Conservation (phyloP, 805 yeast genomes). For the Kodamaea leandrae region DNA sequence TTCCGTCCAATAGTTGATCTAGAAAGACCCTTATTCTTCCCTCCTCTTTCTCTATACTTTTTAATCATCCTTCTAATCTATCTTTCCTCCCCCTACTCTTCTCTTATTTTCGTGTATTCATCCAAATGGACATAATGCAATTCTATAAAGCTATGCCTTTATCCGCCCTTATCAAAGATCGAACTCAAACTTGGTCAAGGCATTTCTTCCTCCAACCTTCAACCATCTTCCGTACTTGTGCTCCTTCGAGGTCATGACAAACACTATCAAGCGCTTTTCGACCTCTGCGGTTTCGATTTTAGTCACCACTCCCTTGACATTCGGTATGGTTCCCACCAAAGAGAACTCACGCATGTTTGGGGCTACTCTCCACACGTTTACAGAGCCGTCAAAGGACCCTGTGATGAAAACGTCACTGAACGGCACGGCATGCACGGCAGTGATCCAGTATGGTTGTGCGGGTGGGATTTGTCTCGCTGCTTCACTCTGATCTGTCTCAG, state of each 20-base stretch:
- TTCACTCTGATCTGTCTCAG: slow-evolving; percentile 54
- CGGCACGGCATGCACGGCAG: slow-evolving; percentile 78
- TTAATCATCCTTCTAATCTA: no score
- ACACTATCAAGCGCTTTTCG: slow-evolving; percentile 46
- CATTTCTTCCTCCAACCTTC: slow-evolving; percentile 64
- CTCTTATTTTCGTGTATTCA: no score
- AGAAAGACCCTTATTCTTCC: no score
- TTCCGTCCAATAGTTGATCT: no score
- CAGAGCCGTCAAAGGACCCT: slow-evolving; percentile 83
- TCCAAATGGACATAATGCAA: background rate
- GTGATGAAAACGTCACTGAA: slow-evolving; percentile 78
- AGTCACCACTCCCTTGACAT: slow-evolving; percentile 69
- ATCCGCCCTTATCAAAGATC: slow-evolving; percentile 8
- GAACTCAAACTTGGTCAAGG: slow-evolving; percentile 36
- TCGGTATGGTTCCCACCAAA: slow-evolving; percentile 52
- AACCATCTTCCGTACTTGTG: slow-evolving; percentile 89
- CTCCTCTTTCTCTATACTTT: no score
- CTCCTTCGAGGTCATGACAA: slow-evolving; percentile 77
- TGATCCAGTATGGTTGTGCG: slow-evolving; percentile 80
- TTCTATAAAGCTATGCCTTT: slow-evolving; percentile 1
- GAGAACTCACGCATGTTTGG: slow-evolving; percentile 62
- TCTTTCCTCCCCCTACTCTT: no score
- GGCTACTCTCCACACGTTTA: slow-evolving; percentile 75
- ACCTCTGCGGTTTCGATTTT: slow-evolving; percentile 57
- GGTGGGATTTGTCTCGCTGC: slow-evolving; percentile 57